Conservation (phyloP, 2,329 filamentous ascomycete genomes). For the Aureobasidium sp. region DNA sequence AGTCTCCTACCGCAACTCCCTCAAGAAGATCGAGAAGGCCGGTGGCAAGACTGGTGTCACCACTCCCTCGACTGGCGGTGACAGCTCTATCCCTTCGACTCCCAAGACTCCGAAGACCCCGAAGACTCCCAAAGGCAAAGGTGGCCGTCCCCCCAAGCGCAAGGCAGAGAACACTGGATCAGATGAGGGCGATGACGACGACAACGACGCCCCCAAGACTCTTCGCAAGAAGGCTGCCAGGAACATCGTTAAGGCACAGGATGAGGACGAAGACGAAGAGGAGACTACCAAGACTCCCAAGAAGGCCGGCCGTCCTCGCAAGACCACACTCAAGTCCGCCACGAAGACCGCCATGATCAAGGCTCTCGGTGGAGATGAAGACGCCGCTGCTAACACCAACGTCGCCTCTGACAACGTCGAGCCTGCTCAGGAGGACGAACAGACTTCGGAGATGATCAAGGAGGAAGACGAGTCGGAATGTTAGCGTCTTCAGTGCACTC, state of each 20-base stretch:
- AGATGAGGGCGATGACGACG: not conserved
- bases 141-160: slow-evolving; percentile 11
- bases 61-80: not conserved
- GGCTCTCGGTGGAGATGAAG: not conserved
- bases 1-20: slow-evolving; percentile 17
- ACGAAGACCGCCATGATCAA: not conserved
- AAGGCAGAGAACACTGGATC: slow-evolving; percentile 7
- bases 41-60: slow-evolving; percentile 17
- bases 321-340: not conserved
- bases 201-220: not conserved
- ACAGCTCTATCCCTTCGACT: not conserved
- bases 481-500: not conserved
- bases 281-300: slow-evolving; percentile 3
- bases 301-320: not conserved
- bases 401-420: not conserved
- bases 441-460: not conserved
- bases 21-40: slow-evolving; percentile 27
- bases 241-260: not conserved
- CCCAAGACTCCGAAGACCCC: slow-evolving; percentile 10
- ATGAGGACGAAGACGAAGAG: not conserved
- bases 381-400: not conserved
- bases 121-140: slow-evolving; percentile 11
- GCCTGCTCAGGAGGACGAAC: not conserved
- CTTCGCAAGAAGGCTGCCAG: slow-evolving; percentile 10
- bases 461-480: not conserved